phyloP scores from a whole-genome alignment of 805 yeast species.

The Monosporozyma aerobia region DNA sequence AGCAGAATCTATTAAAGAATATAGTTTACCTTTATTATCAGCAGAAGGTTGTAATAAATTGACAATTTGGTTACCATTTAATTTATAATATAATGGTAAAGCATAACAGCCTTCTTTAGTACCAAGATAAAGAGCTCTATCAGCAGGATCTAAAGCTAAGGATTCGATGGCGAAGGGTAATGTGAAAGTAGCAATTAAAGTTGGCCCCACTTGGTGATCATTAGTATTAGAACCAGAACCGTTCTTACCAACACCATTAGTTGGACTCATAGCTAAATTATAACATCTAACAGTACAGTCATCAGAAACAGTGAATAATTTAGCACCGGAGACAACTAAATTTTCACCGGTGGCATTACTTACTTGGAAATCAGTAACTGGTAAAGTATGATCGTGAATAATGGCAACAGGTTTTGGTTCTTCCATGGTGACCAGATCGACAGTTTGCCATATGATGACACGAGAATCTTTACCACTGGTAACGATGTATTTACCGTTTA shows the following conservation, averaged over 20 bases:
- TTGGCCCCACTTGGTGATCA: conserved; percentile 22
- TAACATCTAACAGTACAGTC: conserved; percentile 73
- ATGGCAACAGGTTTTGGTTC: conserved; percentile 48
- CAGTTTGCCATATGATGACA: conserved; percentile 60
- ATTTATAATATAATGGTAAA: conserved; percentile 25
- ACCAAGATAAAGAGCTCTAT: conserved; percentile 66
- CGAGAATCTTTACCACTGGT: conserved; percentile 81
- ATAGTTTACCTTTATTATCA: conserved; percentile 27
- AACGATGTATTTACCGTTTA: conserved; percentile 56
- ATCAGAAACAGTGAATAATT: conserved; percentile 56
- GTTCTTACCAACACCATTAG: conserved; percentile 1
- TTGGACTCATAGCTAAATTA: conserved; percentile 35
- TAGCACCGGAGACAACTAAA: conserved; percentile 39
- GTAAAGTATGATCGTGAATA: conserved; percentile 49
- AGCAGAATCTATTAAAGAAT: conserved; percentile 45
- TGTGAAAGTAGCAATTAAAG: conserved; percentile 63
- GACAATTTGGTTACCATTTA: conserved; percentile 33
- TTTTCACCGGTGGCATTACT: conserved; percentile 38
- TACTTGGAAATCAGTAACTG: conserved; percentile 34
- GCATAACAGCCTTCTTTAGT: conserved; percentile 43
- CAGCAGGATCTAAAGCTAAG: conserved; percentile 67
- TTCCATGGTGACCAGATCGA: conserved; percentile 40
- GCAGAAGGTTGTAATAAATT: conserved; percentile 41
- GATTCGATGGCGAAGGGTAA: conserved; percentile 48
- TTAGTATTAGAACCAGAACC: conserved; percentile 1